These are phyloP conservation scores for Aureobasidium melanogenum DNA, from an alignment of 2,329 filamentous ascomycete genomes.

Conservation along the genomic window DNA sequence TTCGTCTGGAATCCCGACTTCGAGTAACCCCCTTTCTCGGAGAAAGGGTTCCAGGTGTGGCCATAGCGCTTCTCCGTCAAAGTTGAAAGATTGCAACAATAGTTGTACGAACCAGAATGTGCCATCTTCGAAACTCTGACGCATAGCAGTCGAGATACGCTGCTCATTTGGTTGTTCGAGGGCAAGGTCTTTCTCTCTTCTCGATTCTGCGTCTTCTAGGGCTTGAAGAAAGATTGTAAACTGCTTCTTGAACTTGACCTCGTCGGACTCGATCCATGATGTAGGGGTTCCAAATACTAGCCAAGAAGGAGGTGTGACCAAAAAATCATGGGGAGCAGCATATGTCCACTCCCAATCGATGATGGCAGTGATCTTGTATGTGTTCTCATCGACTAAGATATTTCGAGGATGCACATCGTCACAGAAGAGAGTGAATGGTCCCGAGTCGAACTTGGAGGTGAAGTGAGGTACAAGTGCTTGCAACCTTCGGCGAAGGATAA, in stretches of 20 bases:
- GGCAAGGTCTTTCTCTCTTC: background rate
- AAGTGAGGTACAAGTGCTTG: constrained; percentile 15
- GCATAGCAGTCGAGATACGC: background rate
- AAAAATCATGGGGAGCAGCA: constrained; percentile 18
- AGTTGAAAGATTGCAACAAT: background rate
- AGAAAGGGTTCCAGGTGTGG: background rate
- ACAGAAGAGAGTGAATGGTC: constrained; percentile 9
- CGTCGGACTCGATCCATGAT: background rate
- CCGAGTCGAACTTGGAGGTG: background rate
- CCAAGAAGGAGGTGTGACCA: constrained; percentile 16
- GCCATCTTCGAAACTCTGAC: background rate
- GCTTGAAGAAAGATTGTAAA: background rate
- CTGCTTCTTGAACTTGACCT: background rate
- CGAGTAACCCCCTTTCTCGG: background rate
- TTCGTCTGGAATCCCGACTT: background rate
- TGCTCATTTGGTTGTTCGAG: background rate
- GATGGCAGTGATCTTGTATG: constrained; percentile 17
- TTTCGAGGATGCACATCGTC: constrained; percentile 20
- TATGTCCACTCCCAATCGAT: constrained; percentile 22
- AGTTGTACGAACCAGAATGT: background rate
- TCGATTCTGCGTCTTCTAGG: background rate
- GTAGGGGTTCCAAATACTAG: background rate
- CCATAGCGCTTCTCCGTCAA: background rate
- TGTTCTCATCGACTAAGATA: constrained; percentile 17
- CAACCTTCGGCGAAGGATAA: constrained; percentile 18